Percentiles rank a stretch among this genome's conserved stretches.
Conservation (phyloP, 2,329 filamentous ascomycete genomes). For the Alternaria brassicae region DNA sequence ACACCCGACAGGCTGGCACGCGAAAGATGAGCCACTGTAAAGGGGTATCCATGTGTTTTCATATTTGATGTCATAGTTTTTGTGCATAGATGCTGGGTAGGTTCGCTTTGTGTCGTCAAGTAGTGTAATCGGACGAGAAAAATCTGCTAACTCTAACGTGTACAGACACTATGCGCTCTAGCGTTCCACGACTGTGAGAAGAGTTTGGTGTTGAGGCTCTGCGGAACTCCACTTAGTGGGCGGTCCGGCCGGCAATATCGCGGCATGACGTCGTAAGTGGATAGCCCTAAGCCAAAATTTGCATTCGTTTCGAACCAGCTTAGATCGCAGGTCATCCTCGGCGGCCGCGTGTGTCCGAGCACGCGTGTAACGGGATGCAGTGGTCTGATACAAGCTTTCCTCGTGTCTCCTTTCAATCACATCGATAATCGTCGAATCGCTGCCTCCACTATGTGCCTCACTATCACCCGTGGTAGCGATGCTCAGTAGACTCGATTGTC, state of each 20-base stretch:
- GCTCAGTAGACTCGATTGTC: neutral
- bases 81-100: neutral
- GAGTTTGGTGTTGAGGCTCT: slow-evolving; percentile 28
- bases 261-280: slow-evolving; percentile 19
- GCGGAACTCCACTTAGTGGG: slow-evolving; percentile 28
- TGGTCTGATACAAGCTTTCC: slow-evolving; percentile 12
- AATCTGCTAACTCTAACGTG: slow-evolving; percentile 16
- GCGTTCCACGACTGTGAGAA: slow-evolving; percentile 11
- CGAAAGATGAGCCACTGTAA: neutral
- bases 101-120: neutral
- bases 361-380: slow-evolving; percentile 1
- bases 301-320: neutral
- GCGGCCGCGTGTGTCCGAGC: slow-evolving; percentile 13
- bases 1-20: slow-evolving; percentile 11
- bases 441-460: slow-evolving; percentile 1
- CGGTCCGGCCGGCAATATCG: slow-evolving; percentile 11
- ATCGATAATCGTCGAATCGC: neutral
- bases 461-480: neutral
- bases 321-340: neutral
- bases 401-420: neutral
- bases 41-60: slow-evolving; percentile 1
- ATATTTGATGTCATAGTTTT: slow-evolving; percentile 5
- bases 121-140: slow-evolving; percentile 4
- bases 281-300: slow-evolving; percentile 10
- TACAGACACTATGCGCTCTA: slow-evolving; percentile 16